phyloP scores from a whole-genome alignment of 2,329 filamentous ascomycete genomes.

The Fusarium fujikuroi region DNA sequence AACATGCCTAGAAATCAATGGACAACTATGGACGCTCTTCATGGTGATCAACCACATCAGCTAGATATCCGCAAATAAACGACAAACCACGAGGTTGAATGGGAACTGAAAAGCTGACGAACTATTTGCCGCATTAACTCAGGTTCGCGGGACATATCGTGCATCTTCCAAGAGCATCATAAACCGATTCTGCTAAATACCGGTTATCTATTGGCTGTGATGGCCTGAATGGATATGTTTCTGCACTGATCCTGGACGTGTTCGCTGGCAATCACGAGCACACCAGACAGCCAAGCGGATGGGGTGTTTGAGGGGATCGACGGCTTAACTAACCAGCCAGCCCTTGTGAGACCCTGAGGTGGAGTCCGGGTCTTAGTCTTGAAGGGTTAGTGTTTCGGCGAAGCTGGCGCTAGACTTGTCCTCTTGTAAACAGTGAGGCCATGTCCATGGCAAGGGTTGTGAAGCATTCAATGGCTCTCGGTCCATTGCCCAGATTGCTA shows the following conservation, averaged over 20 bases:
- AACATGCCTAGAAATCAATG: neutral
- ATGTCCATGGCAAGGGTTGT: conserved; percentile 24
- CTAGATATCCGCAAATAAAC: conserved; percentile 5
- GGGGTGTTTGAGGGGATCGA: conserved; percentile 37
- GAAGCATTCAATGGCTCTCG: conserved; percentile 20
- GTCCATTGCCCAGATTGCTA: conserved; percentile 3
- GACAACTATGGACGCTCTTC: conserved; percentile 1
- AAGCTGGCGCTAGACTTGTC: conserved; percentile 9
- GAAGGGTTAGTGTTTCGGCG: conserved; percentile 25
- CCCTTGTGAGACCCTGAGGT: conserved; percentile 29
- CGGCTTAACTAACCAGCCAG: conserved; percentile 28
- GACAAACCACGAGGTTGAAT: conserved; percentile 18
- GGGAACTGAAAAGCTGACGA: conserved; percentile 26
- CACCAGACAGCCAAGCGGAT: conserved; percentile 37
- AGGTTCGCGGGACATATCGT: conserved; percentile 37
- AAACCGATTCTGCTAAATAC: conserved; percentile 24
- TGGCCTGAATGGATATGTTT: conserved; percentile 24
- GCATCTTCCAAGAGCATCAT: conserved; percentile 38
- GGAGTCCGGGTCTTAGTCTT: conserved; percentile 2
- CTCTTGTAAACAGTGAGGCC: conserved; percentile 30
- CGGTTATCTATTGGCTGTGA: conserved; percentile 33
- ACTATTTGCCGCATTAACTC: conserved; percentile 36
- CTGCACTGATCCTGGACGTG: conserved; percentile 40
- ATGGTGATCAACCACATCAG: conserved; percentile 17
- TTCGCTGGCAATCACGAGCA: conserved; percentile 48